Evolutionary conservation across 2,329 filamentous ascomycete species (phyloP).

Genomic region (Nigrospora oryzae): DNA sequence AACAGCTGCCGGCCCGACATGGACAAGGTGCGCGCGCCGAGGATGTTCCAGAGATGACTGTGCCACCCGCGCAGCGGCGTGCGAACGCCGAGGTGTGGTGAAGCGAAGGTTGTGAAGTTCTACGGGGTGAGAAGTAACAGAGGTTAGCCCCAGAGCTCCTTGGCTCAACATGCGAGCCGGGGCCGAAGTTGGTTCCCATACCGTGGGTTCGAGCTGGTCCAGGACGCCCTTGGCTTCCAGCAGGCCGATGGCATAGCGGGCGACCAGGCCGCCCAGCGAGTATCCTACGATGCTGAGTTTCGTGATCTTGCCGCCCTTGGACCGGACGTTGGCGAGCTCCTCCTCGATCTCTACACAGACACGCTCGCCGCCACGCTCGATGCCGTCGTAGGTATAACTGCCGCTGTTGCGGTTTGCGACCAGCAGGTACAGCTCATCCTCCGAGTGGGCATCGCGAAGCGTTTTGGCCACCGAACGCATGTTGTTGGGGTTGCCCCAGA

Average conservation of each 20-base stretch:
- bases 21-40: constrained; percentile 74
- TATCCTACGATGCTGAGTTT: constrained; percentile 87
- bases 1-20: constrained; percentile 83
- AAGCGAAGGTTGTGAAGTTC: constrained; percentile 92
- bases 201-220: constrained; percentile 69
- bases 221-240: constrained; percentile 75
- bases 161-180: no score
- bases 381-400: constrained; percentile 63
- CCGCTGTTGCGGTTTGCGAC: constrained; percentile 66
- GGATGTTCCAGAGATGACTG: constrained; percentile 68
- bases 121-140: constrained; percentile 18
- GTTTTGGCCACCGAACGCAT: constrained; percentile 59
- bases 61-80: constrained; percentile 59
- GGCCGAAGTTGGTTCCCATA: constrained; percentile 22
- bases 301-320: constrained; percentile 60
- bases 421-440: constrained; percentile 60
- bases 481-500: constrained; percentile 75
- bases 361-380: constrained; percentile 59
- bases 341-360: constrained; percentile 61
- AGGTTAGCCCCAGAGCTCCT: constrained; percentile 5
- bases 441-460: constrained; percentile 51
- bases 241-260: constrained; percentile 78
- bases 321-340: constrained; percentile 46
- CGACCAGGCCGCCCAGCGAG: constrained; percentile 78
- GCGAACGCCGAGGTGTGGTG: constrained; percentile 72